Evolutionary conservation across 306 rosid genomes (phyloP).

Genomic region (Quercus berberidifolia): DNA sequence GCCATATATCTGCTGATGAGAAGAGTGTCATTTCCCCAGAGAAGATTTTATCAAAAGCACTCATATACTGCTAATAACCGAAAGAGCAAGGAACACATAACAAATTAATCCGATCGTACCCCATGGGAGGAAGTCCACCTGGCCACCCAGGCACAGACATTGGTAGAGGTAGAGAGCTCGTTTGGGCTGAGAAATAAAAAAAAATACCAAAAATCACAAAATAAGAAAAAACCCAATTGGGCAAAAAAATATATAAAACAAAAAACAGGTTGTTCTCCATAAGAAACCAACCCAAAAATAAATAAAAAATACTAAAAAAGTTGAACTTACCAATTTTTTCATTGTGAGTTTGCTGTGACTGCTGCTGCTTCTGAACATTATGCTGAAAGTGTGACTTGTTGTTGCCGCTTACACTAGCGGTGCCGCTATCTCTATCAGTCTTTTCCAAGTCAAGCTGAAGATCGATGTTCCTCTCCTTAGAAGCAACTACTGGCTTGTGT

Average conservation of each 20-base stretch:
- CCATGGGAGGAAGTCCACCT: conserved; percentile 82
- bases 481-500: conserved; percentile 28
- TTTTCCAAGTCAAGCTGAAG: conserved; percentile 77
- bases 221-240: conserved; percentile 16
- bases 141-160: conserved; percentile 85
- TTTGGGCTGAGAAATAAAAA: conserved; percentile 37
- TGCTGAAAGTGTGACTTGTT: conserved; percentile 44
- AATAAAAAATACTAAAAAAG: too few species aligned
- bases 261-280: background rate
- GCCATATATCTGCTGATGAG: conserved; percentile 78
- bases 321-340: conserved; percentile 62
- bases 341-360: conserved; percentile 18
- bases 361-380: conserved; percentile 33
- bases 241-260: background rate
- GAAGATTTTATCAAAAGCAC: conserved; percentile 5
- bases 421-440: conserved; percentile 49
- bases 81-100: conserved; percentile 12
- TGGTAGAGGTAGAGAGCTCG: conserved; percentile 66
- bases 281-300: background rate
- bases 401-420: conserved; percentile 26
- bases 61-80: background rate
- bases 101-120: conserved; percentile 48
- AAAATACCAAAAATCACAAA: background rate
- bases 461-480: conserved; percentile 57
- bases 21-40: conserved; percentile 36